Evolutionary conservation across 768 basidiomycete species (phyloP), one percentile per base, ranked within the genome.

Genomic region (Phanerochaete sordida): DNA sequence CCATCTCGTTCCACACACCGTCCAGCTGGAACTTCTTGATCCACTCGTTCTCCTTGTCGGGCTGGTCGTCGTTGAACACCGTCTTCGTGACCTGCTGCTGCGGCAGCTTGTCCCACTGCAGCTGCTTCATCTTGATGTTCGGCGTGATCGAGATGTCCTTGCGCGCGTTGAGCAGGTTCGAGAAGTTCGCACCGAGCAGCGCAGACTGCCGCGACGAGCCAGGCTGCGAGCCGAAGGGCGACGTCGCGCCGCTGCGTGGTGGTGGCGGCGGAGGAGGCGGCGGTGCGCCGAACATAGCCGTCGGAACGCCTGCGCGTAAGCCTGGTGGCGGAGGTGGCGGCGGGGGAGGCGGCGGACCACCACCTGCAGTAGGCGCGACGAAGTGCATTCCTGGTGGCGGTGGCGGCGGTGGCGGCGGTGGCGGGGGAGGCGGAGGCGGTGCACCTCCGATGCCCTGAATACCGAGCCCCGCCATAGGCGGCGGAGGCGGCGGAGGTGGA

Each of bases 71-170:
- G 55, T 80, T 88, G 91, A 94, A 99, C 15, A 98, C 76, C 0
- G 95, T 98, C 70, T 88, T 90, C 1, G 78, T 78, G 33, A 93
- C 87, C 66, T 91, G 88, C 64, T 90, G 88, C 59, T 93, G 93
- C 24, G 91, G 87, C n/a, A 99, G 80, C 69, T 98, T 98, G 71
- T 98, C 95, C 96, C 96, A 99, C 70, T 98, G 95, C 57, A 99
- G 77, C 71, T 98, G 95, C 71, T 98, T 98, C 91, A 98, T 94
- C 80, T 95, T 94, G 35, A 85, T 90, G 61, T 82, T 87, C 1
- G 95, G 91, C 31, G 91, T 88, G 45, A 94, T 81, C 2, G 85
- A 80, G 69, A 97, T 84, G 68, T 93, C 92, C 73, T 98, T 98
- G 51, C 93, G 89, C 47, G 81, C 79, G 50, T 80, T 79, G 21